Percentiles rank a stretch among this genome's conserved stretches.
Conservation (phyloP, 768 basidiomycete species). For the Phaeolepiota aurea region DNA sequence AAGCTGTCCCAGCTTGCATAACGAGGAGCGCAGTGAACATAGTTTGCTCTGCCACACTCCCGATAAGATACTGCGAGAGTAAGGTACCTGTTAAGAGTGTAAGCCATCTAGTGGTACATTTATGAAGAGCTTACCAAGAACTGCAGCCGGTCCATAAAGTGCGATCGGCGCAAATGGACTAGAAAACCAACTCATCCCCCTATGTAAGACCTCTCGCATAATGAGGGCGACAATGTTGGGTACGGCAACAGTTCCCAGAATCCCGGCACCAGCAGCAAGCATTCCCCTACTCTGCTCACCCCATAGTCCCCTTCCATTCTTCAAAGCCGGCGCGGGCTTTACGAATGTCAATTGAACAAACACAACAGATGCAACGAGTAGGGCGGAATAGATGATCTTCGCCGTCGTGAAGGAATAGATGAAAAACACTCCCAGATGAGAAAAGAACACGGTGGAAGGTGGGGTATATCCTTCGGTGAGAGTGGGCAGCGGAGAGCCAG, state of each 20-base stretch:
- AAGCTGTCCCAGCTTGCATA: slow-evolving; percentile 45
- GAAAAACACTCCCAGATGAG: slow-evolving; percentile 58
- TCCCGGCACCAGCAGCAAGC: slow-evolving; percentile 38
- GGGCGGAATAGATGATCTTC: slow-evolving; percentile 47
- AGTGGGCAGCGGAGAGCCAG: slow-evolving; percentile 59
- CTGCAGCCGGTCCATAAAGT: slow-evolving; percentile 68
- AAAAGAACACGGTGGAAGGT: slow-evolving; percentile 73
- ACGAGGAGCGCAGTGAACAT: slow-evolving; percentile 56
- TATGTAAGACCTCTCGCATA: slow-evolving; percentile 53
- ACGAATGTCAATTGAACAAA: slow-evolving; percentile 30
- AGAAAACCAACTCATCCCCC: slow-evolving; percentile 82
- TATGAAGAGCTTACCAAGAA: slow-evolving; percentile 46
- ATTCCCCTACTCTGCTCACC: slow-evolving; percentile 32
- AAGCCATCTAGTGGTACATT: not conserved
- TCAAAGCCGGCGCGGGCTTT: slow-evolving; percentile 23
- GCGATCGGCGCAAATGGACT: slow-evolving; percentile 55
- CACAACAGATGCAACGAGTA: slow-evolving; percentile 37
- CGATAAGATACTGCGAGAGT: slow-evolving; percentile 49
- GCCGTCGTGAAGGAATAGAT: slow-evolving; percentile 72
- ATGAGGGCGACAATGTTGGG: slow-evolving; percentile 69
- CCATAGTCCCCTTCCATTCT: slow-evolving; percentile 24
- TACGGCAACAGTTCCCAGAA: slow-evolving; percentile 48
- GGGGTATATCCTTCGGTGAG: slow-evolving; percentile 41
- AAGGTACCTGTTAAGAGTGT: slow-evolving; percentile 42
- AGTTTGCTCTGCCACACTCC: slow-evolving; percentile 48